A percentile compares a stretch with the other conserved stretches of the same genome.
phyloP scores from a whole-genome alignment of 352 stramenopile species.

The Pythium rhizo-oryzae region DNA sequence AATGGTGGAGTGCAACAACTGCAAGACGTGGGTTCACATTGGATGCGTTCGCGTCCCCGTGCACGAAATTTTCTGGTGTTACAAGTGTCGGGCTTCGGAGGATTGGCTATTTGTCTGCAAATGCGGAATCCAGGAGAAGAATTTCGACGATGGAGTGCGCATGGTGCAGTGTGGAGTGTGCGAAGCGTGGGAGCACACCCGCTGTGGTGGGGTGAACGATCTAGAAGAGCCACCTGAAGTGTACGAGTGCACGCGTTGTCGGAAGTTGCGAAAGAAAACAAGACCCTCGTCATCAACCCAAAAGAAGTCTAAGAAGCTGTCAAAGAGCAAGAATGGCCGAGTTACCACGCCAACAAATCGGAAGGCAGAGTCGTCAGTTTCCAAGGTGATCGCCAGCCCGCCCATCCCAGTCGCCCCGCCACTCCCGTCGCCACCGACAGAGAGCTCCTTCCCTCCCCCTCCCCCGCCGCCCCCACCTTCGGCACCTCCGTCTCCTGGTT shows the following conservation, averaged over 20 bases:
- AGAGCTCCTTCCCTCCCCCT: conserved; percentile 14
- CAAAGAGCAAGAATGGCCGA: conserved; percentile 16
- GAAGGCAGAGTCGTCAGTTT: not conserved
- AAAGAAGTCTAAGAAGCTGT: conserved; percentile 16
- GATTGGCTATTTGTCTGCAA: conserved; percentile 75
- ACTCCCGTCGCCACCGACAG: conserved; percentile 12
- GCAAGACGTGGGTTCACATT: conserved; percentile 57
- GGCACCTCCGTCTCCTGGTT: conserved; percentile 17
- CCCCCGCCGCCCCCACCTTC: conserved; percentile 23
- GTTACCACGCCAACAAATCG: not conserved
- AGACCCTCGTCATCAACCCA: not conserved
- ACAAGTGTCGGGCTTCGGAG: conserved; percentile 38
- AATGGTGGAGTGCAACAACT: conserved; percentile 49
- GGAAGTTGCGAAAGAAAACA: conserved; percentile 18
- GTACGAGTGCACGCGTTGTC: conserved; percentile 63
- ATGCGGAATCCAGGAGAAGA: conserved; percentile 55
- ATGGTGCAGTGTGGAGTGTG: conserved; percentile 81
- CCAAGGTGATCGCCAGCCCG: conserved; percentile 19
- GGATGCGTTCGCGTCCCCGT: conserved; percentile 46
- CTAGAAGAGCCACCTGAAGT: conserved; percentile 46
- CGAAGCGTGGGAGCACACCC: conserved; percentile 76
- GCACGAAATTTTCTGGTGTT: conserved; percentile 63
- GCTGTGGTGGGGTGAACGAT: conserved; percentile 62
- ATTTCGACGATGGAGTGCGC: conserved; percentile 66
- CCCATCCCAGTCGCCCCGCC: conserved; percentile 15